Evolutionary conservation across 208 protist genomes (phyloP).

Genomic region (Phytomonas sp.): DNA sequence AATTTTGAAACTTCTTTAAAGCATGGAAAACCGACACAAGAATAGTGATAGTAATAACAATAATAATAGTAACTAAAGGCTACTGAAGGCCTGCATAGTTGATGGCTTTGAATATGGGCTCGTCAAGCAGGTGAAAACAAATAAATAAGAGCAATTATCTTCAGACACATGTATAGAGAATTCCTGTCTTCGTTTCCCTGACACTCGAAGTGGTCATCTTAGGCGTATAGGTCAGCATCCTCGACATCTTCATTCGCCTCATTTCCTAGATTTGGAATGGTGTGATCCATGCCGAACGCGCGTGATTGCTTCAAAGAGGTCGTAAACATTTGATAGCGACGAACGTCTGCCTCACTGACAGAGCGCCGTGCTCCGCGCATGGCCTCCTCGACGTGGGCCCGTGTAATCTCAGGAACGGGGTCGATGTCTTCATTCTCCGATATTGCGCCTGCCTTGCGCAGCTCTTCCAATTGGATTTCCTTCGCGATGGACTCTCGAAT

Average conservation of each 20-base stretch:
- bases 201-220: neutral
- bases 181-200: neutral
- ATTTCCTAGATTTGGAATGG: slow-evolving; percentile 11
- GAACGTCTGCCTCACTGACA: slow-evolving; percentile 89
- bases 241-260: slow-evolving; percentile 22
- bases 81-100: neutral
- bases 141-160: slow-evolving; percentile 9
- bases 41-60: slow-evolving; percentile 10
- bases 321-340: slow-evolving; percentile 91
- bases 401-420: slow-evolving; percentile 86
- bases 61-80: slow-evolving; percentile 4
- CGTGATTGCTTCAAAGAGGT: slow-evolving; percentile 71
- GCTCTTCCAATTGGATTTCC: slow-evolving; percentile 76
- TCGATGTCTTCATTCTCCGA: slow-evolving; percentile 75
- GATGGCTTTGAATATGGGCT: neutral
- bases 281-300: slow-evolving; percentile 39
- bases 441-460: slow-evolving; percentile 42
- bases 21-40: slow-evolving; percentile 5
- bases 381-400: slow-evolving; percentile 88
- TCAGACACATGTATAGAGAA: neutral
- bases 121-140: slow-evolving; percentile 2
- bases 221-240: slow-evolving; percentile 52
- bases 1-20: neutral
- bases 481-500: slow-evolving; percentile 89
- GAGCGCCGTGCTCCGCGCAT: slow-evolving; percentile 85